Evolutionary conservation across 108 stramenopile genomes (phyloP), one percentile per base, ranked within the genome.

Genomic region (Skeletonema marinoi): DNA sequence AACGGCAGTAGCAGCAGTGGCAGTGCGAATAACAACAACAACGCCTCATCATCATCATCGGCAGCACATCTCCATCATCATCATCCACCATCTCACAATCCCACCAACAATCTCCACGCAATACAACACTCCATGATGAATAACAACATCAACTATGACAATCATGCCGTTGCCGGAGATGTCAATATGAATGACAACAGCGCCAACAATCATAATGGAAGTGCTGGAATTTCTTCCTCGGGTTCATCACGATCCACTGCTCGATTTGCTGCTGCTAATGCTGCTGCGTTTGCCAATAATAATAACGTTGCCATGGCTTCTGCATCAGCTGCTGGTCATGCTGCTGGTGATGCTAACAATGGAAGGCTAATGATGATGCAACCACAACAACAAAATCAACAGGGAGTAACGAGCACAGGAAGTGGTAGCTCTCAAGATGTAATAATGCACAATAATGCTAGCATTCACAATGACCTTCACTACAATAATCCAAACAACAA

Each of bases 191-290:
- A 12, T 11, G 39, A 41, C 39, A 39, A 39, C 8, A 25, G 25
- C 25, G 25, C 25, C 25, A 41, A 41, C 33, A 35, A 35, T 35
- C 6, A 6, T 6, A 19, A 16, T 8, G 54, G 54, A 25, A 56
- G 54, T 16, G 71, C 71, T 32, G 71, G 61, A 46, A 72, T 72
- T 21, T 70, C 69, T 6, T 59, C 58, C 58, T 75, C 80, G 41
- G 68, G 74, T 25, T 71, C 63, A 32, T 66, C 68, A 13, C 33
- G 65, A 13, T 73, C 67, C 6, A 74, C 68, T 44, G 65, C 65
- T 30, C 71, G 46, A 12, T 46, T 31, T 30, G 61, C 32, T 42
- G 38, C 32, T 31, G 48, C 50, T 3, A 25, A 25, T 25, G 19
- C 25, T 56, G 14, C 12, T 11, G 16, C 68, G 13, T 29, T 31